These are phyloP conservation scores for Paramarasmius palmivorus DNA, from an alignment of 1,284 basidiomycete species.

Conservation along the genomic window DNA sequence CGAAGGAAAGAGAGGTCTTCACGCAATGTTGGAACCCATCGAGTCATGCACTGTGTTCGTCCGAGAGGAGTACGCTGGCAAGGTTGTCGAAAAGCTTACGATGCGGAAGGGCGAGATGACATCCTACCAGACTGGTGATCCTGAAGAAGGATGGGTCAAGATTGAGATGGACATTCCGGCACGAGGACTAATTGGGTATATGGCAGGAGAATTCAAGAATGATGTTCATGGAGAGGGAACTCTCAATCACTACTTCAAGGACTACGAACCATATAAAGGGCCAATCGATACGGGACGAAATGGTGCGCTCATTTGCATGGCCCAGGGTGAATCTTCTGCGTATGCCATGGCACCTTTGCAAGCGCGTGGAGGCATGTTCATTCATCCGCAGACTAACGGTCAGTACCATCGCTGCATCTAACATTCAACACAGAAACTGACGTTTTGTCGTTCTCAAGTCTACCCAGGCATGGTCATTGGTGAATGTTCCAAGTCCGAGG, in stretches of 20 bases:
- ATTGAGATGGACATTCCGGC: conserved; percentile 48
- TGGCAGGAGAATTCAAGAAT: conserved; percentile 50
- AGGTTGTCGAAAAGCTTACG: conserved; percentile 47
- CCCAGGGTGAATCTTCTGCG: conserved; percentile 39
- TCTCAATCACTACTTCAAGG: conserved; percentile 50
- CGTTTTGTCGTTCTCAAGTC: conserved; percentile 24
- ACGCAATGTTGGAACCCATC: conserved; percentile 38
- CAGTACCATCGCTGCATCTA: conserved; percentile 2
- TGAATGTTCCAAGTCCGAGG: conserved; percentile 43
- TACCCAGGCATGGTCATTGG: conserved; percentile 51
- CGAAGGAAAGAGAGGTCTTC: conserved; percentile 3
- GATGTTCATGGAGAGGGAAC: conserved; percentile 50
- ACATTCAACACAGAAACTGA: background rate
- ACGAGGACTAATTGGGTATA: conserved; percentile 46
- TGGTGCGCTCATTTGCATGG: conserved; percentile 45
- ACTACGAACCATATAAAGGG: conserved; percentile 41
- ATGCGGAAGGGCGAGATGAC: conserved; percentile 47
- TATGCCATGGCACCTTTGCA: conserved; percentile 48
- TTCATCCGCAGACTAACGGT: conserved; percentile 41
- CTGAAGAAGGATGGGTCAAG: conserved; percentile 38
- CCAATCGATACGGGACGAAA: conserved; percentile 44
- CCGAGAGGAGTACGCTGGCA: conserved; percentile 42
- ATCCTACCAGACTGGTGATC: conserved; percentile 35
- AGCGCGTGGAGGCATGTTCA: conserved; percentile 45
- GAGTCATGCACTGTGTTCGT: conserved; percentile 44